These are phyloP conservation scores for Trichoderma polysporum DNA, from an alignment of 2,329 filamentous ascomycete genomes.

Conservation along the genomic window DNA sequence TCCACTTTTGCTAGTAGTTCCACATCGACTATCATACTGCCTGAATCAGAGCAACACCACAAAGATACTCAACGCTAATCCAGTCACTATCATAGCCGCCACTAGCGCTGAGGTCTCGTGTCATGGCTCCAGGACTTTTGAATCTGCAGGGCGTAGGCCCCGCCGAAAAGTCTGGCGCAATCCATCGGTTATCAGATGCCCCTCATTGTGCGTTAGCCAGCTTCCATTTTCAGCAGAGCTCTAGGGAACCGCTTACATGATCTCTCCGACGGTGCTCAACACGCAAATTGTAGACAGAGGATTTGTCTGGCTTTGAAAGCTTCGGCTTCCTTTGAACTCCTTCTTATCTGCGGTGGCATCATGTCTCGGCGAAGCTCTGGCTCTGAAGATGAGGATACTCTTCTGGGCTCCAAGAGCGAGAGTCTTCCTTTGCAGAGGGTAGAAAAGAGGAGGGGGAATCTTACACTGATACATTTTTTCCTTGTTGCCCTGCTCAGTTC, in stretches of 20 bases:
- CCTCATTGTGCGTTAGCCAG: neutral
- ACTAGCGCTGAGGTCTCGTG: neutral
- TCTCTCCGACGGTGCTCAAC: neutral
- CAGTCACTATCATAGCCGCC: neutral
- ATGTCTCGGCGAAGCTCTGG: conserved; percentile 14
- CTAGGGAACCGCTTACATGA: neutral
- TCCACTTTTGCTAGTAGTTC: conserved; percentile 7
- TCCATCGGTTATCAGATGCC: neutral
- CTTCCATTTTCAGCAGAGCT: neutral
- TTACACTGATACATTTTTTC: neutral
- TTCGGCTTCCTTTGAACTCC: neutral
- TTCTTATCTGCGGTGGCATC: neutral
- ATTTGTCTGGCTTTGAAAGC: neutral
- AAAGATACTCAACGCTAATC: neutral
- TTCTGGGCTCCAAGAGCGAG: conserved; percentile 8
- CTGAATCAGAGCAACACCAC: neutral
- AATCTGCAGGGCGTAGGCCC: neutral
- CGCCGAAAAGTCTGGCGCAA: neutral
- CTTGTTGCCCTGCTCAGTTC: conserved; percentile 13
- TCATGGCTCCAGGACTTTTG: neutral
- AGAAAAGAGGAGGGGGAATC: neutral
- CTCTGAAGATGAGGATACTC: conserved; percentile 10
- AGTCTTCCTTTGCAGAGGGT: neutral
- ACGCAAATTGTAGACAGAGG: neutral
- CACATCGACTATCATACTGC: neutral